A percentile compares a stretch with the other conserved stretches of the same genome.
phyloP scores from a whole-genome alignment of 2,329 filamentous ascomycete species.

The Chaetomiaceae sp. region DNA sequence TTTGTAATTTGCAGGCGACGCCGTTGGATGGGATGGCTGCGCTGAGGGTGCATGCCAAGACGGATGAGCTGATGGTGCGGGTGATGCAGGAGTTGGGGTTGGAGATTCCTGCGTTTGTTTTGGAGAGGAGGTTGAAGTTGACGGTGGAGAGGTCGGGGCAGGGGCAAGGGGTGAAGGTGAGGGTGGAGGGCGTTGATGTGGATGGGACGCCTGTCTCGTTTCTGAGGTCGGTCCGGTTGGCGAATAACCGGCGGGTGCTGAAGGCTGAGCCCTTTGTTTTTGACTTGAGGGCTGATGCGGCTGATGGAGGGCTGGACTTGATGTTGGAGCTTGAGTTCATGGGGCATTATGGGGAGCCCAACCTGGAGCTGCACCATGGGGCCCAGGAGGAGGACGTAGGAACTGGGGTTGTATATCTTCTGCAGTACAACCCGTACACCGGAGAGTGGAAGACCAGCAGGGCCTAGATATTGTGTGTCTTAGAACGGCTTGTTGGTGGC shows the following conservation, averaged over 20 bases:
- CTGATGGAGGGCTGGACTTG: constrained; percentile 21
- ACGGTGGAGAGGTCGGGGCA: constrained; percentile 23
- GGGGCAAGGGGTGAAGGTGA: constrained; percentile 28
- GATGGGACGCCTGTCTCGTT: constrained; percentile 41
- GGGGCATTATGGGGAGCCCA: constrained; percentile 34
- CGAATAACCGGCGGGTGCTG: constrained; percentile 33
- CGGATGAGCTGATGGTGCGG: constrained; percentile 37
- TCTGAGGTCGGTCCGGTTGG: constrained; percentile 37
- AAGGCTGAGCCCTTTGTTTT: constrained; percentile 38
- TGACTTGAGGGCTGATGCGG: constrained; percentile 30
- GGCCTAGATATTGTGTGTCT: no score
- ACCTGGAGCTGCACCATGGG: constrained; percentile 23
- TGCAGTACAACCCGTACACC: constrained; percentile 30
- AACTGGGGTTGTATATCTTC: constrained; percentile 11
- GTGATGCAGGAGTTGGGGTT: constrained; percentile 39
- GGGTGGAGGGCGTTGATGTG: constrained; percentile 35
- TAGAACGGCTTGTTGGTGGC: no score
- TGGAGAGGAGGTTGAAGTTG: constrained; percentile 34
- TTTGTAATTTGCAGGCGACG: constrained; percentile 45
- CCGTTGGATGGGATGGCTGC: constrained; percentile 35
- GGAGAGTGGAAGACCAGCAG: constrained; percentile 26
- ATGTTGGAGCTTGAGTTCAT: constrained; percentile 42
- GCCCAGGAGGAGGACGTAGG: constrained; percentile 6
- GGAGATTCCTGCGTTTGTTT: constrained; percentile 36
- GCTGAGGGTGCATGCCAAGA: constrained; percentile 34